Evolutionary conservation across 768 basidiomycete species (phyloP).

Genomic region (Coprinopsis marcescibilis): DNA sequence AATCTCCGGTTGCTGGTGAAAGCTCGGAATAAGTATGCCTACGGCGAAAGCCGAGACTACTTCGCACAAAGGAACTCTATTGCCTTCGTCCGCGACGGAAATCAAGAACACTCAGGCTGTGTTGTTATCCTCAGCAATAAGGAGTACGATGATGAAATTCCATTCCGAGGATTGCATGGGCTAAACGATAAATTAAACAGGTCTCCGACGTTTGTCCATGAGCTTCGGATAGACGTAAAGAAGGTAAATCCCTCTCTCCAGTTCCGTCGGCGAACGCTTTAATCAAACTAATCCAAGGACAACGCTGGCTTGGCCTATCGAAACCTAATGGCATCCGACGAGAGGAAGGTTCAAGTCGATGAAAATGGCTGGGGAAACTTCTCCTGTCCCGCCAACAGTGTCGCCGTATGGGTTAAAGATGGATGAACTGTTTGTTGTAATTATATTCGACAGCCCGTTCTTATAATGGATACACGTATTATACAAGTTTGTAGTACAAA

Average conservation of each 20-base stretch:
- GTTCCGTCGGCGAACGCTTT: conserved; percentile 2
- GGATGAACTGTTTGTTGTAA: too few species aligned
- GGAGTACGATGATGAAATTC: conserved; percentile 28
- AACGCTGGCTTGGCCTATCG: conserved; percentile 36
- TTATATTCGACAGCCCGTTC: too few species aligned
- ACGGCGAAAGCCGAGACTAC: conserved; percentile 62
- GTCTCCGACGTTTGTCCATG: conserved; percentile 30
- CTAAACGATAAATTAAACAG: conserved; percentile 14
- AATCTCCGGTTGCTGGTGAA: conserved; percentile 52
- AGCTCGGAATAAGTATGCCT: conserved; percentile 60
- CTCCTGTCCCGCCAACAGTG: conserved; percentile 45
- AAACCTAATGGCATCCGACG: conserved; percentile 43
- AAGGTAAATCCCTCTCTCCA: conserved; percentile 33
- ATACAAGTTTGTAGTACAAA: neutral
- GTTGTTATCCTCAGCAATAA: conserved; percentile 68
- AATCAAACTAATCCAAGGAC: conserved; percentile 19
- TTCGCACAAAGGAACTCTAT: conserved; percentile 52
- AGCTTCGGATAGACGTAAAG: conserved; percentile 64
- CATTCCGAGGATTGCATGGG: neutral
- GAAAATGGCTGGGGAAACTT: conserved; percentile 62
- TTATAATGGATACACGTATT: neutral
- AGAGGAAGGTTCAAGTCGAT: conserved; percentile 36
- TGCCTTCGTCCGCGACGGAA: conserved; percentile 70
- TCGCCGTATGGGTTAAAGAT: conserved; percentile 67
- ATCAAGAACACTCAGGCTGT: conserved; percentile 50